Evolutionary conservation across 2,329 filamentous ascomycete genomes (phyloP).

Genomic region (Dothideomycetes sp.): DNA sequence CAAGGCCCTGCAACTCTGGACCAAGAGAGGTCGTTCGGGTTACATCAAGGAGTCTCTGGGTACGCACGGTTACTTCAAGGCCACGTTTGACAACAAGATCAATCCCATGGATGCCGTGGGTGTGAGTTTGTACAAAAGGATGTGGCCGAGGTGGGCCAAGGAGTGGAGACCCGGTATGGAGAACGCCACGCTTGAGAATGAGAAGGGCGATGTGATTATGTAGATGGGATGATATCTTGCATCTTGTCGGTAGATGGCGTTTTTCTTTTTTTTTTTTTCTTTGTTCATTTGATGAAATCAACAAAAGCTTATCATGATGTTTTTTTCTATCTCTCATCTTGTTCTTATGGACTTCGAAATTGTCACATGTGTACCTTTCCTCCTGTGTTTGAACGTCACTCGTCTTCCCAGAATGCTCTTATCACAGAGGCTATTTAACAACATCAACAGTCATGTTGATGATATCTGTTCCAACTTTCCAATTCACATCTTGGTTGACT

Average conservation of each 20-base stretch:
- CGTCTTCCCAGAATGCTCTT: too few species aligned
- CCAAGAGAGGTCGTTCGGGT: constrained; percentile 74
- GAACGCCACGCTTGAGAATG: constrained; percentile 4
- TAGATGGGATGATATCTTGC: background rate
- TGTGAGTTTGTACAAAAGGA: constrained; percentile 56
- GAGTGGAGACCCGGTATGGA: constrained; percentile 28
- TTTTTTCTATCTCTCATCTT: constrained; percentile 6
- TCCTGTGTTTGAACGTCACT: too few species aligned
- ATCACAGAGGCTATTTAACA: too few species aligned
- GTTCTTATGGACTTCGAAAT: too few species aligned
- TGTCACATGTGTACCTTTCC: too few species aligned
- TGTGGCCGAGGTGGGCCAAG: constrained; percentile 57
- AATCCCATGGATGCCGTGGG: constrained; percentile 93
- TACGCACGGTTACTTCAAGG: constrained; percentile 99
- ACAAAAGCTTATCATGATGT: background rate
- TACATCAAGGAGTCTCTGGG: constrained; percentile 91
- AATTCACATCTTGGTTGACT: too few species aligned
- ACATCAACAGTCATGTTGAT: too few species aligned
- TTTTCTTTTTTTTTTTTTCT: background rate
- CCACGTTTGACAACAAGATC: constrained; percentile 90
- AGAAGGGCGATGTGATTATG: constrained; percentile 10
- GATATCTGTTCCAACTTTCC: too few species aligned
- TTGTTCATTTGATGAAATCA: background rate
- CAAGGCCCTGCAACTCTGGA: constrained; percentile 93
- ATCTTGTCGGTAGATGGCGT: background rate